Percentiles rank a stretch among this genome's conserved stretches.
These are phyloP conservation scores for Aplosporella prunicola DNA, from an alignment of 2,329 filamentous ascomycete genomes.

Conservation along the genomic window DNA sequence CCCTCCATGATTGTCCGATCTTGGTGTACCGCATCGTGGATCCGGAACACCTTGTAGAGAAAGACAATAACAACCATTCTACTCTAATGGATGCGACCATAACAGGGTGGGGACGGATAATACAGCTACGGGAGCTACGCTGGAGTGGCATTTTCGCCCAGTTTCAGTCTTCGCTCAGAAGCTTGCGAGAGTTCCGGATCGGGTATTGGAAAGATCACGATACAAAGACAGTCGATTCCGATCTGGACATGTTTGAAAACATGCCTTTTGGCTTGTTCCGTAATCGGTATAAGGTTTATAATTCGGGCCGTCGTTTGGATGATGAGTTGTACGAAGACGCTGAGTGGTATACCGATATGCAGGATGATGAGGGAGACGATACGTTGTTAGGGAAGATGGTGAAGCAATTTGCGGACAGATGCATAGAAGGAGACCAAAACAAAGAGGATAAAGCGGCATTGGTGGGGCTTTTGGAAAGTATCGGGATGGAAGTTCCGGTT, in stretches of 20 bases:
- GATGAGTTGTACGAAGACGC: neutral
- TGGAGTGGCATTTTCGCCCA: neutral
- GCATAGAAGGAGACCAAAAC: no score
- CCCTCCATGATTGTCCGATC: slow-evolving; percentile 1
- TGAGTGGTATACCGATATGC: no score
- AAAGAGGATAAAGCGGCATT: neutral
- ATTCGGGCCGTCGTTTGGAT: no score
- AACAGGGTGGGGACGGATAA: no score
- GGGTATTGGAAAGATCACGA: no score
- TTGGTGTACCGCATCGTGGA: neutral
- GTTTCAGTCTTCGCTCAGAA: neutral
- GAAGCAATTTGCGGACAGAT: no score
- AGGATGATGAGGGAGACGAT: no score
- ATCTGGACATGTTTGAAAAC: neutral
- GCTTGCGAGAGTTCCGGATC: neutral
- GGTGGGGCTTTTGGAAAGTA: neutral
- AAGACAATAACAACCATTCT: no score
- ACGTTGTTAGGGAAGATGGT: no score
- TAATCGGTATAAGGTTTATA: neutral
- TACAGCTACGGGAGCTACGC: slow-evolving; percentile 6
- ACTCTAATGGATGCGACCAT: no score
- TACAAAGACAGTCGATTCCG: no score
- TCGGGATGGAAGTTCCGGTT: no score
- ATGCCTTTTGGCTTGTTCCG: neutral
- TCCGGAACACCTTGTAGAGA: neutral